Percentiles rank a stretch among this genome's conserved stretches.
phyloP scores from a whole-genome alignment of 1,139 yeast species.

The Geotrichum cucujoidarum region DNA sequence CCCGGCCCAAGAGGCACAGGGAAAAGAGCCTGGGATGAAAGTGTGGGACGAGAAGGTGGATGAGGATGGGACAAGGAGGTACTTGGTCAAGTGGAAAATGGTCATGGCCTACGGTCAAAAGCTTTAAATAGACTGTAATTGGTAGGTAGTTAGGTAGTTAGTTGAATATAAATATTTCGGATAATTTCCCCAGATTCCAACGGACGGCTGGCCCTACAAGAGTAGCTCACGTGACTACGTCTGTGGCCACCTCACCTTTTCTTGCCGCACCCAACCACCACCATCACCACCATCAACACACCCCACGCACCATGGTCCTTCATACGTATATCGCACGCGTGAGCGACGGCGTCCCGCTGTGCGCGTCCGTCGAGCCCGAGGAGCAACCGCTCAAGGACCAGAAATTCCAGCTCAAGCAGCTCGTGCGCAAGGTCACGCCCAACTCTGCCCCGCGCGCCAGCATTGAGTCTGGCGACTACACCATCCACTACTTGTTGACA shows the following conservation, averaged over 20 bases:
- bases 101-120: constrained; percentile 22
- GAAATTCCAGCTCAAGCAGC: constrained; percentile 77
- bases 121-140: too few relatives aligned
- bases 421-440: constrained; percentile 71
- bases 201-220: too few relatives aligned
- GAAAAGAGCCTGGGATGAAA: too few relatives aligned
- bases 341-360: constrained; percentile 57
- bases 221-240: background rate
- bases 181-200: too few relatives aligned
- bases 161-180: too few relatives aligned
- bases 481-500: constrained; percentile 67
- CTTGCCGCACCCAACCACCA: background rate
- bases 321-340: constrained; percentile 31
- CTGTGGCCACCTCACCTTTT: background rate
- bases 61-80: constrained; percentile 20
- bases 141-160: too few relatives aligned
- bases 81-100: constrained; percentile 20
- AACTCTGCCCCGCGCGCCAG: constrained; percentile 83
- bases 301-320: constrained; percentile 26
- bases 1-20: too few relatives aligned
- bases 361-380: constrained; percentile 93
- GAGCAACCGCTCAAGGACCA: constrained; percentile 59
- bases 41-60: constrained; percentile 12
- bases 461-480: constrained; percentile 68
- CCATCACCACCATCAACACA: background rate